Conservation (phyloP, 2,329 filamentous ascomycete genomes). For the Fusarium agapanthi region DNA sequence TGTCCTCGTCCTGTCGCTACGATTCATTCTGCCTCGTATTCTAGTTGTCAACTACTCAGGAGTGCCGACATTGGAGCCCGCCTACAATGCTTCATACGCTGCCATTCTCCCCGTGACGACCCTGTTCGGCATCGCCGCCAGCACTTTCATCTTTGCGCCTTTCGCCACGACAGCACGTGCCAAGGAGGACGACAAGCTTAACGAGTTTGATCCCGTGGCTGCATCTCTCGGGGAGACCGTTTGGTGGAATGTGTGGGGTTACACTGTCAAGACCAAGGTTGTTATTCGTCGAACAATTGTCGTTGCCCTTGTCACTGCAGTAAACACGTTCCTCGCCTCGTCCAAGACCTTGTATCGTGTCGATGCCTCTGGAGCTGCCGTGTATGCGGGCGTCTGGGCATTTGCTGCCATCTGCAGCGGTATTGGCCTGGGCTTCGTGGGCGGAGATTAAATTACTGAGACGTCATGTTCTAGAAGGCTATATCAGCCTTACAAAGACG, state of each 20-base stretch:
- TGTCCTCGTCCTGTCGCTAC: slow-evolving; percentile 74
- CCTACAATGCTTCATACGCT: slow-evolving; percentile 69
- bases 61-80: slow-evolving; percentile 73
- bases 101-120: slow-evolving; percentile 68
- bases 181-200: slow-evolving; percentile 57
- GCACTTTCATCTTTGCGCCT: slow-evolving; percentile 80
- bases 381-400: slow-evolving; percentile 81
- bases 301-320: slow-evolving; percentile 64
- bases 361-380: slow-evolving; percentile 72
- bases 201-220: slow-evolving; percentile 68
- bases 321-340: slow-evolving; percentile 71
- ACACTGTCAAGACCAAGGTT: slow-evolving; percentile 68
- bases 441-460: slow-evolving; percentile 49
- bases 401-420: slow-evolving; percentile 69
- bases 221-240: slow-evolving; percentile 76
- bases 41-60: slow-evolving; percentile 80
- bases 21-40: slow-evolving; percentile 73
- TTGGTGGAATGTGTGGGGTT: slow-evolving; percentile 77
- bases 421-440: slow-evolving; percentile 60
- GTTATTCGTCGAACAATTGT: slow-evolving; percentile 71
- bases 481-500: slow-evolving; percentile 28
- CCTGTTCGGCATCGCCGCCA: slow-evolving; percentile 73
- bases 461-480: slow-evolving; percentile 1
- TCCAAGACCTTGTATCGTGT: slow-evolving; percentile 74
- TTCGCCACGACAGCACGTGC: slow-evolving; percentile 63